phyloP scores from a whole-genome alignment of 768 basidiomycete genomes.

The Pleurotus tuoliensis region DNA sequence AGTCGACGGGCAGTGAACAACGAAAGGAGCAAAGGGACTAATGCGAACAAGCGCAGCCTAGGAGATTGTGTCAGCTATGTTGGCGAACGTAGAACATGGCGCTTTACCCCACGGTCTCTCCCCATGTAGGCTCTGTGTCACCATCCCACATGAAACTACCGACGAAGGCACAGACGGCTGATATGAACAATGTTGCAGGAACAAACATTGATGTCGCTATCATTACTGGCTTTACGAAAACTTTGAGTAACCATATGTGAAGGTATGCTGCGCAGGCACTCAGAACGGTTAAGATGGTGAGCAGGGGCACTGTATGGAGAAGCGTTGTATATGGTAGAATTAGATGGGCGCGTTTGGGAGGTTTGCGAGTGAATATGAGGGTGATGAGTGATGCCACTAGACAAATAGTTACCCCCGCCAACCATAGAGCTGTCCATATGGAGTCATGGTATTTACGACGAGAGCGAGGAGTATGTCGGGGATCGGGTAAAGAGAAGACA shows the following conservation, averaged over 20 bases:
- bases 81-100: background rate
- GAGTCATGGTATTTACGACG: constrained; percentile 75
- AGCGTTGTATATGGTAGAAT: constrained; percentile 65
- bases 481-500: constrained; percentile 76
- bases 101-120: constrained; percentile 74
- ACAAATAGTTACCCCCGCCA: constrained; percentile 53
- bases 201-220: constrained; percentile 72
- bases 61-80: background rate
- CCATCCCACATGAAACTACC: constrained; percentile 68
- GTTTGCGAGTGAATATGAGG: constrained; percentile 53
- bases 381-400: constrained; percentile 61
- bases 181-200: constrained; percentile 69
- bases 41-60: constrained; percentile 73
- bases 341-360: constrained; percentile 28
- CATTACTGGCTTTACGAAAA: constrained; percentile 85
- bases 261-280: constrained; percentile 70
- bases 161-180: constrained; percentile 76
- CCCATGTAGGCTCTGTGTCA: constrained; percentile 65
- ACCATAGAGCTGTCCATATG: constrained; percentile 68
- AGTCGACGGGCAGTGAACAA: constrained; percentile 70
- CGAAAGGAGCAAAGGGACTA: constrained; percentile 69
- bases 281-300: constrained; percentile 66
- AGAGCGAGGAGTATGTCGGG: constrained; percentile 57
- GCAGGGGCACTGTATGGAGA: constrained; percentile 72
- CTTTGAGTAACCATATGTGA: constrained; percentile 70